Evolutionary conservation across 305 asterid species (phyloP), one percentile per base, ranked within the genome.

Genomic region (Withania somnifera): DNA sequence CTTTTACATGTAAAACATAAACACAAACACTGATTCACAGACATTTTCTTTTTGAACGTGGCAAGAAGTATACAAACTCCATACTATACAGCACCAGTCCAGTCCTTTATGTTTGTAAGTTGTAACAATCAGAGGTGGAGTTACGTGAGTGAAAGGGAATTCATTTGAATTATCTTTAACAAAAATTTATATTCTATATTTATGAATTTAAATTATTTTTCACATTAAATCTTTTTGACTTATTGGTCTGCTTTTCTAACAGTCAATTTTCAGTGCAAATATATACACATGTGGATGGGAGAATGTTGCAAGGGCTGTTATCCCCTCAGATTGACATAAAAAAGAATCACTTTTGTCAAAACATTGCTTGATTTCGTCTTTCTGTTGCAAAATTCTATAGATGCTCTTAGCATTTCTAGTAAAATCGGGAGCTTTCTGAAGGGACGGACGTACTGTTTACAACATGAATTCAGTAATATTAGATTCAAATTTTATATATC

Each of bases 301-400:
- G 52, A 79, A 79, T 45, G 17, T 79, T 61, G 77, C 19, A 45
- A 24, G 57, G n/a, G 47, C 28, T 61, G 52, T 71, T 82, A 64
- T 19, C 47, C 17, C 28, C 81, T 77, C 36, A 80, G 22, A 50
- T 60, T 56, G 32, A 79, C 81, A 83, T 69, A 57, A 68, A 83
- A 78, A 42, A 38, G 54, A 77, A 47, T 11, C 76, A 19, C 45
- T 7, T 78, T 81, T 86, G 63, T 51, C 69, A 82, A 69, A 80
- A 58, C 36, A 82, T 66, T 78, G 84, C 82, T 82, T 81, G 60
- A 73, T 83, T 54, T 63, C 82, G 86, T 84, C 87, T 86, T 87
- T 64, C 86, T 85, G 87, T 86, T 88, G 84, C 84, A 82, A 32
- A 87, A 32, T 75, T 66, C 78, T 87, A 73, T 83, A 80, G 57